phyloP scores from a whole-genome alignment of 1,284 basidiomycete genomes.

The Takashimella tepidaria region DNA sequence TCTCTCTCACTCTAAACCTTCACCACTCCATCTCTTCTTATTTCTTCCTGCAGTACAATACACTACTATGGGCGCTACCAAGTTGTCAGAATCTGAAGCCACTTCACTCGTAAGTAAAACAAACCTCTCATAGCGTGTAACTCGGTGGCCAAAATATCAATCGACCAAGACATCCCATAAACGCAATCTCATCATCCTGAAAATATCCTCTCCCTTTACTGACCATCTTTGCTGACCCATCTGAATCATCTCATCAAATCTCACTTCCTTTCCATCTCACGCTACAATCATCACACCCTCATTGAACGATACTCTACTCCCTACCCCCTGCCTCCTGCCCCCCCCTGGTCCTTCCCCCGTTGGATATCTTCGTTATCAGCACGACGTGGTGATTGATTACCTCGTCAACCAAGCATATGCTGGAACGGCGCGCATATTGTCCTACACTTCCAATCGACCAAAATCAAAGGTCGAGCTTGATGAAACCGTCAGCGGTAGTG shows the following conservation, averaged over 20 bases:
- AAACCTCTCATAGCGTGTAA: no score
- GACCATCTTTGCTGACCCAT: neutral
- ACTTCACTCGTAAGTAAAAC: neutral
- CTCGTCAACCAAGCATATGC: slow-evolving; percentile 34
- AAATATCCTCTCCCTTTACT: neutral
- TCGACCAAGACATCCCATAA: no score
- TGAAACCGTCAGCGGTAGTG: neutral
- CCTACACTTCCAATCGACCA: neutral
- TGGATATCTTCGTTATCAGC: slow-evolving; percentile 19
- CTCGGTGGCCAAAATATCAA: no score
- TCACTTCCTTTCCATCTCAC: neutral
- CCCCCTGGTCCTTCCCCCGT: neutral
- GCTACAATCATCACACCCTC: no score
- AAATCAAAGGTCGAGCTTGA: neutral
- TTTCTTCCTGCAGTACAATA: no score
- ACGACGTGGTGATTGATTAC: slow-evolving; percentile 45
- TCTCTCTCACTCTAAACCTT: no score
- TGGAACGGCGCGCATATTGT: slow-evolving; percentile 30
- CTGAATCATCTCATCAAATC: neutral
- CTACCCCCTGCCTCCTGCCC: neutral
- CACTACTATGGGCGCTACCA: neutral
- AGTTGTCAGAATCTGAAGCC: neutral
- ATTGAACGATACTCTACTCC: neutral
- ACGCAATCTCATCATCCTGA: neutral
- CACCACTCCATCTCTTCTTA: no score